A percentile compares a stretch with the other conserved stretches of the same genome.
Conservation (phyloP, 805 yeast species). For the Kodamaea hsintzibuensis region DNA sequence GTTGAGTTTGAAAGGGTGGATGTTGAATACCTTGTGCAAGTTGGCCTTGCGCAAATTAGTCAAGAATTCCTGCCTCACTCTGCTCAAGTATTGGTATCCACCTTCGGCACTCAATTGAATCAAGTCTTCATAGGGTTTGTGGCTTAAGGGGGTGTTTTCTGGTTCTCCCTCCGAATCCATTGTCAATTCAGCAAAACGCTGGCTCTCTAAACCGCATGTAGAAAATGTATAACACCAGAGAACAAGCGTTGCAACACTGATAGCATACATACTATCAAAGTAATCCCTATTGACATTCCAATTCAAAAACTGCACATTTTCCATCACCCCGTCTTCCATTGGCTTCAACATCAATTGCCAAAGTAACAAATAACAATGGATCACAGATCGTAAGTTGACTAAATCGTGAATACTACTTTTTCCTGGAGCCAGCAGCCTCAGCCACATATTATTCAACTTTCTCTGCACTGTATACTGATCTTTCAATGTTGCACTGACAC, state of each 20-base stretch:
- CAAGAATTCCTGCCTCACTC: constrained; percentile 37
- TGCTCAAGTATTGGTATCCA: constrained; percentile 35
- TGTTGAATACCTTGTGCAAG: constrained; percentile 21
- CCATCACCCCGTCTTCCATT: constrained; percentile 18
- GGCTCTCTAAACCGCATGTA: constrained; percentile 34
- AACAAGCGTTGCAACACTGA: constrained; percentile 38
- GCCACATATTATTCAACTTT: constrained; percentile 37
- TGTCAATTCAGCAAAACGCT: constrained; percentile 20
- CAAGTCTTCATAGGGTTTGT: constrained; percentile 23
- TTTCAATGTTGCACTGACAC: constrained; percentile 38
- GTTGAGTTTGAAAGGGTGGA: constrained; percentile 23
- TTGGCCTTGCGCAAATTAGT: constrained; percentile 25
- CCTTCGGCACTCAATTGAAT: constrained; percentile 34
- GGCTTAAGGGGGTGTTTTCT: neutral
- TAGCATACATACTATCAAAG: constrained; percentile 37
- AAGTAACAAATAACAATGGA: constrained; percentile 40
- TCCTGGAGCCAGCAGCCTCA: constrained; percentile 45
- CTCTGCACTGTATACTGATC: constrained; percentile 36
- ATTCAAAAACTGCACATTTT: constrained; percentile 17
- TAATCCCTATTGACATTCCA: constrained; percentile 39
- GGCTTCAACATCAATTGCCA: constrained; percentile 41
- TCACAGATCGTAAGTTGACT: constrained; percentile 35
- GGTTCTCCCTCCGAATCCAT: constrained; percentile 9
- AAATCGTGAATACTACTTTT: constrained; percentile 24
- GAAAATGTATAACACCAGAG: constrained; percentile 42